These are phyloP conservation scores for Prototheca stagnorum DNA, from an alignment of 163 green algal genomes.

Conservation along the genomic window DNA sequence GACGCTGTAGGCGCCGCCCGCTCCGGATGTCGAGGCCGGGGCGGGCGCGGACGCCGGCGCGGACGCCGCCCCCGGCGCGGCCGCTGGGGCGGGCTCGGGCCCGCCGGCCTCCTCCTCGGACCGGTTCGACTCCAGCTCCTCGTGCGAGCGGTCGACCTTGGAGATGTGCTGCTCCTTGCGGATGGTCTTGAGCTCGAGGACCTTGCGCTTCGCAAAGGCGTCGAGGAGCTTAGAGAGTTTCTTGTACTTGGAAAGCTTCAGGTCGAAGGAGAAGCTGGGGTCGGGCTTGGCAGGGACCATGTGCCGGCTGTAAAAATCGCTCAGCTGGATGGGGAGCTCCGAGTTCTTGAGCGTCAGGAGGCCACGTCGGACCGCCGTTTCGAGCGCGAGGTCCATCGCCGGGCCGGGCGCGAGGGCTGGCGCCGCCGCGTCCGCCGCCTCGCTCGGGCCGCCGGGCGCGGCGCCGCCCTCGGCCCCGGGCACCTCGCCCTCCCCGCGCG, in stretches of 20 bases:
- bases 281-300: slow-evolving; percentile 14
- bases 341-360: slow-evolving; percentile 15
- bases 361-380: slow-evolving; percentile 16
- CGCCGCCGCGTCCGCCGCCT: not conserved
- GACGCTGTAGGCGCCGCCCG: slow-evolving; percentile 1
- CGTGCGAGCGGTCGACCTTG: slow-evolving; percentile 23
- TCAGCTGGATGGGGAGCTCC: slow-evolving; percentile 24
- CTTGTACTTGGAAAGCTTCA: slow-evolving; percentile 33
- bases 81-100: not conserved
- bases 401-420: not conserved
- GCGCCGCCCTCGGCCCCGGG: not conserved
- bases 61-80: not conserved
- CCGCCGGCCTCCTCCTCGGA: not conserved
- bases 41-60: not conserved
- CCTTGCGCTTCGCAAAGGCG: slow-evolving; percentile 27
- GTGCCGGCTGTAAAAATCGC: slow-evolving; percentile 31
- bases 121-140: not conserved
- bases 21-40: not conserved
- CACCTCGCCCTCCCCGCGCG: not conserved
- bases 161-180: slow-evolving; percentile 37
- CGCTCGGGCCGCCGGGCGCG: not conserved
- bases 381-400: slow-evolving; percentile 13
- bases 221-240: slow-evolving; percentile 32
- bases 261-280: slow-evolving; percentile 12
- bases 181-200: slow-evolving; percentile 26